Evolutionary conservation across 306 rosid genomes (phyloP).

Genomic region (Malus sylvestris): DNA sequence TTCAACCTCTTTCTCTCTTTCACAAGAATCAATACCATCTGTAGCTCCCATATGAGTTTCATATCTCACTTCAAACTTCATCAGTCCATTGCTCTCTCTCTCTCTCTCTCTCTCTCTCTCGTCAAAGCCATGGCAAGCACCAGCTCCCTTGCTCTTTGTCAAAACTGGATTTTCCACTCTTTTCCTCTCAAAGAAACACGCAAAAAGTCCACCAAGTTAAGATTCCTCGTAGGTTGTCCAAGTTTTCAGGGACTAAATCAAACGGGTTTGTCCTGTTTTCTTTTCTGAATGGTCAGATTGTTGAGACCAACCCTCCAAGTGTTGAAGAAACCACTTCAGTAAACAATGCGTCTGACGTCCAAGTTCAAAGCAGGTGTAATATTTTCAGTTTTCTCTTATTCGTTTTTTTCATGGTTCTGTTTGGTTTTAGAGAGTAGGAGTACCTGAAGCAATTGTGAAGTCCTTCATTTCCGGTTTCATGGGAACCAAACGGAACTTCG

Average conservation of each 20-base stretch:
- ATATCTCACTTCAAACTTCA: not conserved
- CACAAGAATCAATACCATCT: not conserved
- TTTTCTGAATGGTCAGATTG: constrained; percentile 24
- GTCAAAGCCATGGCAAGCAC: constrained; percentile 24
- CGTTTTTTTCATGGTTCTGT: not conserved
- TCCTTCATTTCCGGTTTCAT: not conserved
- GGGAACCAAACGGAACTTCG: not conserved
- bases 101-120: not conserved
- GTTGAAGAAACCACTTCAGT: constrained; percentile 3
- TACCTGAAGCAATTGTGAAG: not conserved
- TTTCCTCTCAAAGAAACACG: not conserved
- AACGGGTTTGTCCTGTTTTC: constrained; percentile 26
- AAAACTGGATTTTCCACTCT: constrained; percentile 10
- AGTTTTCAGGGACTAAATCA: constrained; percentile 14
- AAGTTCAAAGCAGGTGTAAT: constrained; percentile 55
- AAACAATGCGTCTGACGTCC: constrained; percentile 19
- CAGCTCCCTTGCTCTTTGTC: constrained; percentile 10
- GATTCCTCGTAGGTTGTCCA: not conserved
- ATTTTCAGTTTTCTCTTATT: not conserved
- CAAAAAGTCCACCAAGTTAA: constrained; percentile 9
- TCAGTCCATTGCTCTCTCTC: not conserved
- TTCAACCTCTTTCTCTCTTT: not conserved
- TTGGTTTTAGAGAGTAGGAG: not conserved
- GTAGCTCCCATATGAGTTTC: not conserved
- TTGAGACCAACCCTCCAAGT: constrained; percentile 6